These are phyloP conservation scores for Seminavis robusta DNA, from an alignment of 108 stramenopile species.

Conservation along the genomic window DNA sequence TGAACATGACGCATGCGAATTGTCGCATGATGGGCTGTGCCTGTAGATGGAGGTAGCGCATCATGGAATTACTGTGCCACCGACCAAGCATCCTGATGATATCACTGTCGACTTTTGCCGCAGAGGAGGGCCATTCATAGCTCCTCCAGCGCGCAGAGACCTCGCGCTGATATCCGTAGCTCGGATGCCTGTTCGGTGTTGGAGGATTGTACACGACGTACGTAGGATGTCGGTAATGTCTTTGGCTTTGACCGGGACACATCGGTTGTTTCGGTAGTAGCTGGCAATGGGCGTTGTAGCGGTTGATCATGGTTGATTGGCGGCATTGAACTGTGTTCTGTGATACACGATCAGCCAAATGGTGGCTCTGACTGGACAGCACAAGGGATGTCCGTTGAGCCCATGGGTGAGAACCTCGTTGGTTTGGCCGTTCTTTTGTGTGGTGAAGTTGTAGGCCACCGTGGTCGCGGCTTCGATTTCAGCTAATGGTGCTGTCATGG, in stretches of 20 bases:
- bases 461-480: conserved; percentile 9
- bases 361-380: conserved; percentile 37
- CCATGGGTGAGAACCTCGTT: conserved; percentile 35
- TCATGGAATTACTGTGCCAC: conserved; percentile 48
- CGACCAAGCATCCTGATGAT: conserved; percentile 44
- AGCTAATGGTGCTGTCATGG: neutral
- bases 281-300: neutral
- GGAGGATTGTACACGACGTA: conserved; percentile 1
- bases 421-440: conserved; percentile 33
- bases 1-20: conserved; percentile 33
- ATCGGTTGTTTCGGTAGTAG: neutral
- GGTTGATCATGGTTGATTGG: too few species aligned
- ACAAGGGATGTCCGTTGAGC: conserved; percentile 21
- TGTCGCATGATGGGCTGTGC: conserved; percentile 21
- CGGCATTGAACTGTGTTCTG: too few species aligned
- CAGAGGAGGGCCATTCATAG: conserved; percentile 49
- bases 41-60: conserved; percentile 47
- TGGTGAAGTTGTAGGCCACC: conserved; percentile 18
- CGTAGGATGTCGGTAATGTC: conserved; percentile 6
- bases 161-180: conserved; percentile 30
- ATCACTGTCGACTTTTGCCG: conserved; percentile 34
- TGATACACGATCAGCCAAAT: conserved; percentile 16
- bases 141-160: conserved; percentile 43
- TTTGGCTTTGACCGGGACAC: neutral
- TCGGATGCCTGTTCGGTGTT: conserved; percentile 20